Evolutionary conservation across 129 eudicot genomes (phyloP).

Genomic region (Logfia minima): DNA sequence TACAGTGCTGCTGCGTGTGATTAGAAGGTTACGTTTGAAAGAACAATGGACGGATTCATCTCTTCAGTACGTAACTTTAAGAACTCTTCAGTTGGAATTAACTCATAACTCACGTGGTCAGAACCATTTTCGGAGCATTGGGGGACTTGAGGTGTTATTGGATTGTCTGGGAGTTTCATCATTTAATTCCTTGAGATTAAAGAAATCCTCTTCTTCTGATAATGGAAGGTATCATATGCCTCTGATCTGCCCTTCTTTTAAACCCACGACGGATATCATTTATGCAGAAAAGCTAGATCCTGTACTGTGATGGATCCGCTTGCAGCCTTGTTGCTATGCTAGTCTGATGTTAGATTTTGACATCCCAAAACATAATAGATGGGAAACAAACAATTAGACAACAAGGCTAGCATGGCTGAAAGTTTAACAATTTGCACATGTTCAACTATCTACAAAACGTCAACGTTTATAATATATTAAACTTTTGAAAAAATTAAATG

Average conservation of each 20-base stretch:
- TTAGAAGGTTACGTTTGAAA: slow-evolving; percentile 81
- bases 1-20: slow-evolving; percentile 86
- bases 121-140: slow-evolving; percentile 98
- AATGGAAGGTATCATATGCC: slow-evolving; percentile 44
- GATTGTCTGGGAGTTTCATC: slow-evolving; percentile 89
- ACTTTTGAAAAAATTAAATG: neutral
- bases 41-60: slow-evolving; percentile 66
- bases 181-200: slow-evolving; percentile 43
- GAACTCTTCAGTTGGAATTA: slow-evolving; percentile 77
- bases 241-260: neutral
- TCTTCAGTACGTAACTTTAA: slow-evolving; percentile 77
- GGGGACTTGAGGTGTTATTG: slow-evolving; percentile 95
- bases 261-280: neutral
- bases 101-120: slow-evolving; percentile 86
- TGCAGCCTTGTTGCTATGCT: slow-evolving; percentile 7
- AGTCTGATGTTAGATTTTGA: neutral
- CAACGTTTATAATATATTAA: neutral
- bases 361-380: slow-evolving; percentile 14
- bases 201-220: slow-evolving; percentile 34
- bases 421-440: neutral
- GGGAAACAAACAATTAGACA: neutral
- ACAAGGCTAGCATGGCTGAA: slow-evolving; percentile 5
- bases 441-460: neutral
- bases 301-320: slow-evolving; percentile 13
- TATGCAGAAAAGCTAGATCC: slow-evolving; percentile 16